Evolutionary conservation across 768 basidiomycete species (phyloP).

Genomic region (Amanita pallidorosea): DNA sequence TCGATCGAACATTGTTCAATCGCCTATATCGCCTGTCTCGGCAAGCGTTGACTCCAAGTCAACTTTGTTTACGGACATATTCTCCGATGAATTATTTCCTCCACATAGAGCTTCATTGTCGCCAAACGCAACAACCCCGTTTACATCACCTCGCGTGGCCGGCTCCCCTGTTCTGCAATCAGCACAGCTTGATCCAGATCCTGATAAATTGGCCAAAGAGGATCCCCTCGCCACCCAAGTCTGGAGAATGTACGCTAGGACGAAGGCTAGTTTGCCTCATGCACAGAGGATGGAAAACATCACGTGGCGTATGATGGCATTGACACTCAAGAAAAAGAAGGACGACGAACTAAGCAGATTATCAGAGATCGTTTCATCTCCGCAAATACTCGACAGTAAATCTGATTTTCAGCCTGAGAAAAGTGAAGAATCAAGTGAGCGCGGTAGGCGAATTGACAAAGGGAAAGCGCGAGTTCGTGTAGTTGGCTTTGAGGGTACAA

Average conservation of each 20-base stretch:
- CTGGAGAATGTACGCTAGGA: constrained; percentile 93
- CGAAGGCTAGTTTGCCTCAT: constrained; percentile 82
- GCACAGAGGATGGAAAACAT: constrained; percentile 96
- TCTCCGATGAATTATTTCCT: constrained; percentile 58
- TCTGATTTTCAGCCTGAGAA: constrained; percentile 18
- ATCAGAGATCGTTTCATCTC: constrained; percentile 6
- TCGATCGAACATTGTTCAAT: constrained; percentile 23
- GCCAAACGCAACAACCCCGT: constrained; percentile 38
- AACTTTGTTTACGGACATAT: constrained; percentile 56
- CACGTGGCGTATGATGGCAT: constrained; percentile 98
- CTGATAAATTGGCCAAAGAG: constrained; percentile 61
- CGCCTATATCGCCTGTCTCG: constrained; percentile 34
- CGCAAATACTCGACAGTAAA: constrained; percentile 10
- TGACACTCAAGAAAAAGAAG: constrained; percentile 85
- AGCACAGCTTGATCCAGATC: constrained; percentile 38
- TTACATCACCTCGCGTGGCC: constrained; percentile 53
- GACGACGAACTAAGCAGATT: constrained; percentile 48
- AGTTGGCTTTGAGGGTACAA: constrained; percentile 70
- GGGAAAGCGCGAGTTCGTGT: constrained; percentile 71
- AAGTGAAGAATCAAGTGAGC: constrained; percentile 15
- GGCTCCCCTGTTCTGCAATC: constrained; percentile 60
- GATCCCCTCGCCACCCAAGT: constrained; percentile 93
- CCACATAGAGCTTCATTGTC: constrained; percentile 23
- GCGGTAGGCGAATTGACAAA: constrained; percentile 73
- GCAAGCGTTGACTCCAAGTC: constrained; percentile 46